These are phyloP conservation scores for Cornus controversa DNA, from an alignment of 148 eudicot genomes.

Conservation along the genomic window DNA sequence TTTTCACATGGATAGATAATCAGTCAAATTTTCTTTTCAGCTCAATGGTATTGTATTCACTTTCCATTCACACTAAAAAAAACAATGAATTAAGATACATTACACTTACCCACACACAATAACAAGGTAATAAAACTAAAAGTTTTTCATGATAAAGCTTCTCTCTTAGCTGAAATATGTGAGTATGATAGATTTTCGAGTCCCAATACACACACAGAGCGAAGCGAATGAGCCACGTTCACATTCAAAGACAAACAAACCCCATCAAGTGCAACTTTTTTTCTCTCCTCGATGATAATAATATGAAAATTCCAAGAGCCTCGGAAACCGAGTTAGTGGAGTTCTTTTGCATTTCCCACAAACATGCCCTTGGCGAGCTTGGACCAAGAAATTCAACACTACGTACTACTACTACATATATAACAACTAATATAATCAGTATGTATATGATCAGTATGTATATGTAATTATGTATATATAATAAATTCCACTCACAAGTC, in stretches of 20 bases:
- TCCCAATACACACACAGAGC: too few relatives aligned
- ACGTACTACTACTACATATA: neutral
- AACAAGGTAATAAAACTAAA: slow-evolving; percentile 39
- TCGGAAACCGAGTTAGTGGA: slow-evolving; percentile 67
- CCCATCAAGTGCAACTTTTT: slow-evolving; percentile 26
- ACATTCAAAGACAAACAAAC: slow-evolving; percentile 17
- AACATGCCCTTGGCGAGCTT: slow-evolving; percentile 54
- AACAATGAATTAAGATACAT: neutral
- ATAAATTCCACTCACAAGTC: neutral
- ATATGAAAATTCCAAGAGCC: slow-evolving; percentile 46
- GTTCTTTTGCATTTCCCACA: slow-evolving; percentile 39
- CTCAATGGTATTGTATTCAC: neutral
- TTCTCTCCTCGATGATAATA: slow-evolving; percentile 28
- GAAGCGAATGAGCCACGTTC: slow-evolving; percentile 14
- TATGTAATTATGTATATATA: neutral
- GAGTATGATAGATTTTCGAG: slow-evolving; percentile 5
- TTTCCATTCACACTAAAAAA: neutral
- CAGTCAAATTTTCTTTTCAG: too few relatives aligned
- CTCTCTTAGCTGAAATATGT: slow-evolving; percentile 32
- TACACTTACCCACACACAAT: slow-evolving; percentile 20
- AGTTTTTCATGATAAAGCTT: slow-evolving; percentile 32
- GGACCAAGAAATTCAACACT: slow-evolving; percentile 39
- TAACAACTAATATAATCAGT: neutral
- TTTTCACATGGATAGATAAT: too few relatives aligned
- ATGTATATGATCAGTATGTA: neutral